A percentile compares a stretch with the other conserved stretches of the same genome.
These are phyloP conservation scores for Fusarium sp. DNA, from an alignment of 2,329 filamentous ascomycete genomes.

Conservation along the genomic window DNA sequence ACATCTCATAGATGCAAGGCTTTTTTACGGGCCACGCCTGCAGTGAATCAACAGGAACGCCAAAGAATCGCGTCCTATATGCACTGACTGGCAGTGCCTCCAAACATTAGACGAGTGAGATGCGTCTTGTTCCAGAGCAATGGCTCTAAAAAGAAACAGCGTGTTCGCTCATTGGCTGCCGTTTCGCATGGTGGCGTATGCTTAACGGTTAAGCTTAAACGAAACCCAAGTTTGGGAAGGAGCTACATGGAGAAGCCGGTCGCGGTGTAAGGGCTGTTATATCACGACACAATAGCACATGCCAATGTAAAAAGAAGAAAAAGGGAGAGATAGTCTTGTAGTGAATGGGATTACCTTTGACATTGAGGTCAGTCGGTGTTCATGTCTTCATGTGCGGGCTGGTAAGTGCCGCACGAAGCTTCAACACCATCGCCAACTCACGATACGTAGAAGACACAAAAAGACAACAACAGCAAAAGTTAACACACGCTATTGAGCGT, in stretches of 20 bases:
- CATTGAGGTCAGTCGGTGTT: background rate
- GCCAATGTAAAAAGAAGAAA: too few relatives aligned
- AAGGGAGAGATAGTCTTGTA: too few relatives aligned
- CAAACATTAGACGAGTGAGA: background rate
- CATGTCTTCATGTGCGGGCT: fast-evolving
- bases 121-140: background rate
- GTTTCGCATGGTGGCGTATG: background rate
- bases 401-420: too few relatives aligned
- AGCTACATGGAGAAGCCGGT: background rate
- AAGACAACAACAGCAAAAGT: background rate
- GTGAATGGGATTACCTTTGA: too few relatives aligned
- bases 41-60: background rate
- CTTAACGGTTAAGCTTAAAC: constrained; percentile 1
- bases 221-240: background rate
- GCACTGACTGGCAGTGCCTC: background rate
- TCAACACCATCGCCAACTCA: background rate
- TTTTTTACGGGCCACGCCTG: too few relatives aligned
- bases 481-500: fast-evolving
- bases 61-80: background rate
- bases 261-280: too few relatives aligned
- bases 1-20: too few relatives aligned
- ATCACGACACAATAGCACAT: too few relatives aligned
- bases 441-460: background rate
- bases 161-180: background rate
- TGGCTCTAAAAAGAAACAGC: background rate